Base-by-base conservation (phyloP, 1,284 basidiomycete species). In the Meripilus lineatus region DNA sequence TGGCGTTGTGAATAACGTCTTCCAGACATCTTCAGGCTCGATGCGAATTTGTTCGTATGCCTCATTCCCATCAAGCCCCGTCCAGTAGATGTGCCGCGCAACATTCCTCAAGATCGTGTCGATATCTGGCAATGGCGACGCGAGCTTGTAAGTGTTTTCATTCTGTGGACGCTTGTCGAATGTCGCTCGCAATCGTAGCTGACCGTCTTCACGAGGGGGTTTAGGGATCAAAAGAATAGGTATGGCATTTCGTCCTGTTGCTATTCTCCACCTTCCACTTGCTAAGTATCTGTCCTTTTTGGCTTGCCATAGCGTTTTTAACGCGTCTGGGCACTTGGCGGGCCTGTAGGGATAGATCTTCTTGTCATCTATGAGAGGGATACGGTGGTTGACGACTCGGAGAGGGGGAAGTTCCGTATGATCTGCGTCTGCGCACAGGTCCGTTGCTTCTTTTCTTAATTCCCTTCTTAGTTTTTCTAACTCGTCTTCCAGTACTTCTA, bases 311-410 rank as follows among this genome's bases (percentile, higher is more conserved):
- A 54, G 52, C 0, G 44, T 34, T 30, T 47, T 43, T 14, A 67
- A 38, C 3, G 62, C 55, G n/a, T 68, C 61, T 2, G 64, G 56
- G 42, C 63, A 66, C 18, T 49, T 43, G n/a, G n/a, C n/a, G n/a
- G n/a, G n/a, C n/a, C n/a, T n/a, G n/a, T n/a, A n/a, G n/a, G n/a
- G n/a, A n/a, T 65, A 66, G 0, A 58, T 44, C 32, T 59, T 60
- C 0, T 41, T 35, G 17, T 62, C 53, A 32, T 71, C 61, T 5
- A 66, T 62, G 4, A 71, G 32, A 2, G 65, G 66, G 3, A 71
- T 70, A 0, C 36, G 36, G 42, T 71, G 66, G 40, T 71, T 71
- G 6, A 71, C 62, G 0, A 45, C 62, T 1, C 65, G 42, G 1
- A 68, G 36, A 0, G 62, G 67, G 0, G 61, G 67, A 13, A 15